Evolutionary conservation across 768 basidiomycete species (phyloP).

Genomic region (Termitomyces sp.): DNA sequence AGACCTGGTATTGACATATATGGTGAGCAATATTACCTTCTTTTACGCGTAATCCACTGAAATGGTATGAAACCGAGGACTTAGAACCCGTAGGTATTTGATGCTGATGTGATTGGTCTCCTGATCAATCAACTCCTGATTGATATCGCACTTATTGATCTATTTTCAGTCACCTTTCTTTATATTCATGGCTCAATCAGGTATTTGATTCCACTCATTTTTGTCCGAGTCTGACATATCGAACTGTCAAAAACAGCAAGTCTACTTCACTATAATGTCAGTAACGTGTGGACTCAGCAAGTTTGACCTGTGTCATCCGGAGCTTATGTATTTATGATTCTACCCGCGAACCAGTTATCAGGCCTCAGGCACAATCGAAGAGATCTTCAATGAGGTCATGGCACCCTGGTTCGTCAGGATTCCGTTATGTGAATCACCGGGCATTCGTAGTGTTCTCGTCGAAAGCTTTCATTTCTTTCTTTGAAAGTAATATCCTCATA

Average conservation of each 20-base stretch:
- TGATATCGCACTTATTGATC: not conserved
- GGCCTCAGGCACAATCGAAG: not conserved
- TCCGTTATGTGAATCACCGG: not conserved
- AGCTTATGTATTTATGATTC: not conserved
- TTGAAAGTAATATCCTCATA: not conserved
- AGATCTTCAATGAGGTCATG: not conserved
- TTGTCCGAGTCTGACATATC: not conserved
- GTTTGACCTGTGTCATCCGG: not conserved
- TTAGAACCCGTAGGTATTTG: not conserved
- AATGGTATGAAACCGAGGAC: not conserved
- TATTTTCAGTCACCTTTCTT: not conserved
- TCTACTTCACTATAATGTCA: not conserved
- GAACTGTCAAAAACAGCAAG: not conserved
- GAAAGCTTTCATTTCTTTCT: not conserved
- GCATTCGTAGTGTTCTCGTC: not conserved
- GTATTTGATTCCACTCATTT: not conserved
- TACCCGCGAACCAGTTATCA: constrained; percentile 1
- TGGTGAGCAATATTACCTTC: not conserved
- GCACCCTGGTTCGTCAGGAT: not conserved
- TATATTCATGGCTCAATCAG: not conserved
- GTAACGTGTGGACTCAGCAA: not conserved
- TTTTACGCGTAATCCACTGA: not conserved
- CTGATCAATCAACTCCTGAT: not conserved
- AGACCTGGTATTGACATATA: not conserved
- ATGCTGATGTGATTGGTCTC: not conserved